phyloP scores from a whole-genome alignment of 2,329 filamentous ascomycete genomes.

The Grosmannia huntii region DNA sequence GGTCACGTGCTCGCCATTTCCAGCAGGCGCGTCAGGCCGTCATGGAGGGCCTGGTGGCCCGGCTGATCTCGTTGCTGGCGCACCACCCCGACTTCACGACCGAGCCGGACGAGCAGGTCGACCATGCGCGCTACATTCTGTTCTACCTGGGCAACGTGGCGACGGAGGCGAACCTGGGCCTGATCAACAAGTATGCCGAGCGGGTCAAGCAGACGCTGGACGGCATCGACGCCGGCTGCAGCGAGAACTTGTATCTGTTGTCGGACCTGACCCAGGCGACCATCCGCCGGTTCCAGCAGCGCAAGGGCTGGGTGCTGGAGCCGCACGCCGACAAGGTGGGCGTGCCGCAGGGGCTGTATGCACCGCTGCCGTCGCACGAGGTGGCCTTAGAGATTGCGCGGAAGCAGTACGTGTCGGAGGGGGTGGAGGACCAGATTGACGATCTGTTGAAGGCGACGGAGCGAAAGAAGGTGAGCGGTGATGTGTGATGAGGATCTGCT shows the following conservation, averaged over 20 bases:
- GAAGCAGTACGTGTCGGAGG: conserved; percentile 71
- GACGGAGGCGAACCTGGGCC: conserved; percentile 71
- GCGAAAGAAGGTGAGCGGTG: conserved; percentile 49
- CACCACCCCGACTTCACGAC: conserved; percentile 83
- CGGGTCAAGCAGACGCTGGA: conserved; percentile 84
- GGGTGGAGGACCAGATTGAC: conserved; percentile 64
- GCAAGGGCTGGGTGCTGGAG: conserved; percentile 74
- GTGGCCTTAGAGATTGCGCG: conserved; percentile 75
- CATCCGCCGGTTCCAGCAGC: conserved; percentile 75
- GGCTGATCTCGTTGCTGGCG: conserved; percentile 75
- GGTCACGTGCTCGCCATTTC: conserved; percentile 62
- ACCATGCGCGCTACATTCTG: conserved; percentile 78
- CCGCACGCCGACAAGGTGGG: conserved; percentile 71
- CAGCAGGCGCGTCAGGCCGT: conserved; percentile 44
- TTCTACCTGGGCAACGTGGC: conserved; percentile 79
- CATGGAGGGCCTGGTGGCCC: conserved; percentile 70
- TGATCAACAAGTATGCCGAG: conserved; percentile 87
- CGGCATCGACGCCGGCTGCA: conserved; percentile 53
- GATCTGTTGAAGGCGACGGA: conserved; percentile 52
- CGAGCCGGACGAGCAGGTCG: conserved; percentile 50
- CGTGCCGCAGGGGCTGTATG: conserved; percentile 68
- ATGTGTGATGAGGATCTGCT: neutral
- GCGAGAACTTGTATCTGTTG: conserved; percentile 70
- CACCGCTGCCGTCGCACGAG: conserved; percentile 59
- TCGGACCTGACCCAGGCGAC: conserved; percentile 77